phyloP scores from a whole-genome alignment of 1,139 yeast genomes.

The Yamadazyma aaseri region DNA sequence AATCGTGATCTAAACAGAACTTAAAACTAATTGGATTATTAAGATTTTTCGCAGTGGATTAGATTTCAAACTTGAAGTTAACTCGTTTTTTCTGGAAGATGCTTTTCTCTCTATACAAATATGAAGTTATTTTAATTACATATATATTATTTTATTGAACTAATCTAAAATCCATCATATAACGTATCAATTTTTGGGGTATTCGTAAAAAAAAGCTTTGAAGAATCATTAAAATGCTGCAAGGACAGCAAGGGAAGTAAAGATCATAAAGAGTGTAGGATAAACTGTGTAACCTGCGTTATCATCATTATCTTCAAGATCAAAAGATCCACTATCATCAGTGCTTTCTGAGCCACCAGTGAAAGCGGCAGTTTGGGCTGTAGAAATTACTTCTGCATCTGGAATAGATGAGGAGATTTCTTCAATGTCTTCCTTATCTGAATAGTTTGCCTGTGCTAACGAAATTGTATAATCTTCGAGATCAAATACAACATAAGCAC shows the following conservation, averaged over 20 bases:
- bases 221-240: neutral
- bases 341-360: conserved; percentile 15
- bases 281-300: neutral
- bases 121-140: too few species aligned
- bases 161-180: too few species aligned
- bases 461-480: conserved; percentile 63
- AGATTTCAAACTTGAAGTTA: too few species aligned
- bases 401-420: conserved; percentile 20
- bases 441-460: conserved; percentile 58
- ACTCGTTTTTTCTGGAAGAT: too few species aligned
- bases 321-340: conserved; percentile 1
- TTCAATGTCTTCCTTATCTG: conserved; percentile 43
- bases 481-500: conserved; percentile 78
- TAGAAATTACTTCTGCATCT: conserved; percentile 11
- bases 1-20: too few species aligned
- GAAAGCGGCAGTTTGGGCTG: conserved; percentile 14
- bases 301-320: neutral
- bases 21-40: too few species aligned
- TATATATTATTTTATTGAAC: too few species aligned
- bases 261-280: neutral
- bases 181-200: too few species aligned
- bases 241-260: neutral
- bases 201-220: too few species aligned
- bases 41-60: too few species aligned
- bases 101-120: too few species aligned